phyloP scores from a whole-genome alignment of 352 stramenopile genomes.

The Plasmopara muralis region DNA sequence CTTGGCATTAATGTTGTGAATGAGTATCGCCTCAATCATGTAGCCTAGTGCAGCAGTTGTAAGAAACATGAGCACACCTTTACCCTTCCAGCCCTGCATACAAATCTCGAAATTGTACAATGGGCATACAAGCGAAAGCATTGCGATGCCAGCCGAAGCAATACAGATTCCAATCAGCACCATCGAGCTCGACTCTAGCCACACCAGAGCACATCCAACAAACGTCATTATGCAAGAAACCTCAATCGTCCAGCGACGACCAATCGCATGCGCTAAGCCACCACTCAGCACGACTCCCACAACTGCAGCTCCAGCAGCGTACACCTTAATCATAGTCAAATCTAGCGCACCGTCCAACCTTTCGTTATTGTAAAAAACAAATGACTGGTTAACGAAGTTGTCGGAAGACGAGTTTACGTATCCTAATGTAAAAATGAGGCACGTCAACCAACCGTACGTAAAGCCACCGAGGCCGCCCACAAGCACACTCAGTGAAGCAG shows the following conservation, averaged over 20 bases:
- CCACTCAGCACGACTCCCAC: constrained; percentile 47
- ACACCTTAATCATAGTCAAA: constrained; percentile 66
- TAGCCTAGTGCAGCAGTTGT: constrained; percentile 61
- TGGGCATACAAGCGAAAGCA: constrained; percentile 67
- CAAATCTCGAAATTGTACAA: constrained; percentile 88
- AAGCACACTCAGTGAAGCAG: constrained; percentile 67
- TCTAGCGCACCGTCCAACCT: constrained; percentile 38
- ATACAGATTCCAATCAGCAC: constrained; percentile 68
- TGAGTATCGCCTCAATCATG: constrained; percentile 67
- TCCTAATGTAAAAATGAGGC: constrained; percentile 72
- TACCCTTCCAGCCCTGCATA: constrained; percentile 82
- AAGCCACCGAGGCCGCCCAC: constrained; percentile 67
- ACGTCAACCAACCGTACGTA: constrained; percentile 75
- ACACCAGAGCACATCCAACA: constrained; percentile 57
- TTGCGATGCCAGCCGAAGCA: constrained; percentile 56
- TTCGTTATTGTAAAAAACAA: constrained; percentile 74
- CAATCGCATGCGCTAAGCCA: constrained; percentile 45
- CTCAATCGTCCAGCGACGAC: constrained; percentile 62
- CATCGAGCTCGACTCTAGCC: constrained; percentile 55
- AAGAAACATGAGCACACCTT: constrained; percentile 81
- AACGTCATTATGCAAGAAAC: constrained; percentile 51
- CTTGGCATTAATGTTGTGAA: constrained; percentile 67
- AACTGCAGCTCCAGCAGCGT: constrained; percentile 44
- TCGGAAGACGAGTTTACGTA: constrained; percentile 70
- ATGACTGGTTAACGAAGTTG: constrained; percentile 81